Base-by-base conservation (phyloP, 371 early-diverging fungal genomes). In the Rhizomucor pusillus region DNA sequence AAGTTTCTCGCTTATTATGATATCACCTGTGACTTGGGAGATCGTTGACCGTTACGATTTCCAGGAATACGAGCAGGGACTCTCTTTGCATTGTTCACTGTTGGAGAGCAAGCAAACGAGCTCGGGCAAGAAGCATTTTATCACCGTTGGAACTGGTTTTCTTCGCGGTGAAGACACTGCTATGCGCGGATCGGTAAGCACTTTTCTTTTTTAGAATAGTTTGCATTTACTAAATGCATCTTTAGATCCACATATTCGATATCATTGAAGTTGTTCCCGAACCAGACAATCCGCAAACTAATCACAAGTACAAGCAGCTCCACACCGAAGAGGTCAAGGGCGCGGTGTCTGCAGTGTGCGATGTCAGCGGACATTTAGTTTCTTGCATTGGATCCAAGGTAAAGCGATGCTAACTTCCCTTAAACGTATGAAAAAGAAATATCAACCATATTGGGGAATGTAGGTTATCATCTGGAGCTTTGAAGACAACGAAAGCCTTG, bases 211-310 rank as follows among this genome's bases (percentile, higher is more conserved):
- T 16, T 29, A 43, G 19, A 43, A 19, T 22, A 58, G 49, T 19
- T 37, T 9, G 34, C 22, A 14, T 35, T 48, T 50, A 10, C 25
- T 47, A 48, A 37, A 29, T 18, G 10, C 13, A 41, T 14, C 11
- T 3, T 4, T 67, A 90, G 86, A 82, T 95, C 47, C 87, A 92
- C 58, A 71, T 99, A 5, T 97, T 91, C 64, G 99, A 99, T 56
- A 84, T 99, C 43, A 93, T 97, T 69, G 92, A 94, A 66, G 97
- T 99, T 18, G 97, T 99, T 7, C 99, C 99, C 2, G 94, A 97
- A 62, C 89, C 92, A 1, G 91, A 91, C 50, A 90, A 91, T 43
- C 99, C 98, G 24, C 93, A 94, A 68, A 94, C 95, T 0, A 93
- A 92, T 58, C 95, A 95, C 66, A 89, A 90, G 59, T 86, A 97